Conservation (phyloP, 495 filamentous ascomycete genomes). For the Arthonia radiata region DNA sequence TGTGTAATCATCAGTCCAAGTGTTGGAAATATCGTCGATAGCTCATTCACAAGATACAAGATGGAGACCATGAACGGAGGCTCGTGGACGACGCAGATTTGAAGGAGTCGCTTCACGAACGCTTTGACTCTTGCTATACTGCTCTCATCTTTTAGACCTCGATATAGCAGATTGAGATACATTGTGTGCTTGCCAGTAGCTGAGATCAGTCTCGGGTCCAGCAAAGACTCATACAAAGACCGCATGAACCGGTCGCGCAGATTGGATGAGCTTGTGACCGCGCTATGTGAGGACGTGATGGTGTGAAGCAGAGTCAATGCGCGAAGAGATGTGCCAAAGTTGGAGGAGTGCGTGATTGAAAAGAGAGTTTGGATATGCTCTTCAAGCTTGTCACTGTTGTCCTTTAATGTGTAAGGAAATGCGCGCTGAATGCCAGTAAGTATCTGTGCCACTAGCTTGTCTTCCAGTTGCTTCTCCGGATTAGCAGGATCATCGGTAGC, state of each 20-base stretch:
- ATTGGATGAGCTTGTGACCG: too few relatives aligned
- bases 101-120: slow-evolving; percentile 77
- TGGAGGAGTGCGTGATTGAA: slow-evolving; percentile 84
- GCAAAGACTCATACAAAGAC: slow-evolving; percentile 79
- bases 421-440: slow-evolving; percentile 88
- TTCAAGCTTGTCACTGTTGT: slow-evolving; percentile 40
- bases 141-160: slow-evolving; percentile 62
- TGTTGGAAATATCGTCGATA: slow-evolving; percentile 49
- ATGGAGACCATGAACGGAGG: slow-evolving; percentile 79
- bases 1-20: slow-evolving; percentile 47
- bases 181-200: slow-evolving; percentile 91
- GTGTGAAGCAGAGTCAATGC: slow-evolving; percentile 92
- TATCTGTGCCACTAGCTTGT: slow-evolving; percentile 76
- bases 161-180: slow-evolving; percentile 79
- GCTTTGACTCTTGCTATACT: slow-evolving; percentile 78
- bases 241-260: slow-evolving; percentile 93
- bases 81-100: slow-evolving; percentile 67
- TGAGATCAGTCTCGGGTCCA: slow-evolving; percentile 64
- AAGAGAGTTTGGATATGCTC: slow-evolving; percentile 84
- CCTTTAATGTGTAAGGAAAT: slow-evolving; percentile 68
- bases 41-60: slow-evolving; percentile 62
- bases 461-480: slow-evolving; percentile 41
- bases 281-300: slow-evolving; percentile 52
- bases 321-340: slow-evolving; percentile 96
- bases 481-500: slow-evolving; percentile 19